Evolutionary conservation across 208 protist genomes (phyloP).

Genomic region (Leptomonas pyrrhocoris): DNA sequence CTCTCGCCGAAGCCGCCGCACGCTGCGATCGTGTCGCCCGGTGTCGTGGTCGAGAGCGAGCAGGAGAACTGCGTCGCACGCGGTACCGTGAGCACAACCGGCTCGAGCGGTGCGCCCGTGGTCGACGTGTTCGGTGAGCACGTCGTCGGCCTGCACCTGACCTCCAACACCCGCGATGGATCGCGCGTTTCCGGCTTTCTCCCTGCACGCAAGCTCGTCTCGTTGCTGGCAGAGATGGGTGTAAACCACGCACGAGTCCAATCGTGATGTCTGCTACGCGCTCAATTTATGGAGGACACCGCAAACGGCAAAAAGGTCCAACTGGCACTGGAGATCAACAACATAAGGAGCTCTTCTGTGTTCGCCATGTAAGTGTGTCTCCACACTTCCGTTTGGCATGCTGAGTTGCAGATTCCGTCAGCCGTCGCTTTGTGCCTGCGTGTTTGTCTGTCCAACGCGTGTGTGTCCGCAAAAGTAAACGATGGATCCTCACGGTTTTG

Average conservation of each 20-base stretch:
- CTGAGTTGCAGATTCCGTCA: too few relatives aligned
- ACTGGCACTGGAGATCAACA: too few relatives aligned
- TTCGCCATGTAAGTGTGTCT: too few relatives aligned
- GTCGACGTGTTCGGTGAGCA: constrained; percentile 80
- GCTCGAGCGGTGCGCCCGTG: constrained; percentile 84
- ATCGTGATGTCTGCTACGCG: constrained; percentile 1
- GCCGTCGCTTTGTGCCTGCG: too few relatives aligned
- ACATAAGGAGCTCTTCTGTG: too few relatives aligned
- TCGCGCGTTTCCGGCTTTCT: constrained; percentile 84
- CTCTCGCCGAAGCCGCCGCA: constrained; percentile 80
- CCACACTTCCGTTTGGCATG: too few relatives aligned
- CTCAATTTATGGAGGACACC: background rate
- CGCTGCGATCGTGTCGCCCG: constrained; percentile 74
- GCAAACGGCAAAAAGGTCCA: too few relatives aligned
- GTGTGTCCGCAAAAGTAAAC: too few relatives aligned
- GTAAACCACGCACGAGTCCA: constrained; percentile 39
- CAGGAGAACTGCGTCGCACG: constrained; percentile 52
- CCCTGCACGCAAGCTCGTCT: constrained; percentile 70
- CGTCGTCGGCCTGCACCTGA: constrained; percentile 84
- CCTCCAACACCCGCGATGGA: constrained; percentile 78
- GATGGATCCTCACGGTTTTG: background rate
- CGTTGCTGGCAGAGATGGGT: constrained; percentile 74
- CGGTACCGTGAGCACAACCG: constrained; percentile 81
- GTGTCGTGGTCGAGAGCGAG: constrained; percentile 73
- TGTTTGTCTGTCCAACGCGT: too few relatives aligned